phyloP scores from a whole-genome alignment of 352 stramenopile species.

The Phytophthora pini region DNA sequence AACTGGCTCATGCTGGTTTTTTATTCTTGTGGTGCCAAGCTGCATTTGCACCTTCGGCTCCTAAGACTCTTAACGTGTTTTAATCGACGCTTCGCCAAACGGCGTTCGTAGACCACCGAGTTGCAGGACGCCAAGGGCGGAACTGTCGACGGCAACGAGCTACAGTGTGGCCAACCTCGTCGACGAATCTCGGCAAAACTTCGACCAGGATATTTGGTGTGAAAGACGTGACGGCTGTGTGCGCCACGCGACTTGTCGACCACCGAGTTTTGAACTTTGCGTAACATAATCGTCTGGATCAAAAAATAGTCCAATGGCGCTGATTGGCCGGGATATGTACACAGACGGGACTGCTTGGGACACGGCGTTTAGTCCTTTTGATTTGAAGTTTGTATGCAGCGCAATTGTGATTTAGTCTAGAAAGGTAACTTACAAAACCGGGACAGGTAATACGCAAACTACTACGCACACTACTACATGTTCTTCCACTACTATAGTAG shows the following conservation, averaged over 20 bases:
- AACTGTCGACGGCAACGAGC: neutral
- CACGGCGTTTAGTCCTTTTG: no score
- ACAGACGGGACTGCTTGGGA: neutral
- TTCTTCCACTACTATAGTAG: no score
- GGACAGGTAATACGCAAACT: no score
- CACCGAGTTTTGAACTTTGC: neutral
- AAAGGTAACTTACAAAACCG: no score
- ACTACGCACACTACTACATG: no score
- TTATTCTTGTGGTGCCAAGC: neutral
- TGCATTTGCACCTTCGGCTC: neutral
- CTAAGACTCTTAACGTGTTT: slow-evolving; percentile 7
- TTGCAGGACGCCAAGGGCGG: neutral
- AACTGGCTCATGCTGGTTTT: slow-evolving; percentile 1
- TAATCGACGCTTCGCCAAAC: slow-evolving; percentile 3
- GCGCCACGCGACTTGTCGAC: slow-evolving; percentile 17
- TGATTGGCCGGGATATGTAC: neutral
- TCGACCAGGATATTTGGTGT: neutral
- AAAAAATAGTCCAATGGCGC: no score
- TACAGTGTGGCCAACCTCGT: no score
- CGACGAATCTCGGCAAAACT: neutral
- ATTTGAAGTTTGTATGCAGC: no score
- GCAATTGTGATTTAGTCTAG: no score
- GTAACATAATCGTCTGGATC: slow-evolving; percentile 6
- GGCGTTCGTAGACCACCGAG: neutral
- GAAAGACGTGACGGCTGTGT: slow-evolving; percentile 8